Conservation (phyloP, 148 eudicot species). For the Beta vulgaris region DNA sequence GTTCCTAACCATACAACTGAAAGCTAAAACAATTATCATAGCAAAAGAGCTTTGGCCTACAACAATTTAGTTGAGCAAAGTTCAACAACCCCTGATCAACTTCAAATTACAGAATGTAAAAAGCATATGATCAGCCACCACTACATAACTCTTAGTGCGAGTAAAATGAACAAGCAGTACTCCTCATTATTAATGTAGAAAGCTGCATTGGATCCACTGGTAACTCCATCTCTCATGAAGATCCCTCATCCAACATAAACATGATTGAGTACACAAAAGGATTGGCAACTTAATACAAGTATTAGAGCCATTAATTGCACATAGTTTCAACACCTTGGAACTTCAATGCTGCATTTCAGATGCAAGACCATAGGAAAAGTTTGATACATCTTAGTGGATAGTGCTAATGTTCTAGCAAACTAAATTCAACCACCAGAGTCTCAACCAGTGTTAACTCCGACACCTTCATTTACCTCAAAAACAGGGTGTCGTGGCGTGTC, state of each 20-base stretch:
- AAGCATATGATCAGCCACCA: too few relatives aligned
- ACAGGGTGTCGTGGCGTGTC: too few relatives aligned
- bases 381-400: background rate
- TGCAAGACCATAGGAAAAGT: background rate
- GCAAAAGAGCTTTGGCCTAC: too few relatives aligned
- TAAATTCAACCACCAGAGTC: background rate
- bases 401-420: background rate
- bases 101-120: too few relatives aligned
- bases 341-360: background rate
- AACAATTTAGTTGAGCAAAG: too few relatives aligned
- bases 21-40: too few relatives aligned
- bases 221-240: conserved; percentile 4
- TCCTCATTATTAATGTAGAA: background rate
- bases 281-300: background rate
- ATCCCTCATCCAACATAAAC: background rate
- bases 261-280: conserved; percentile 3
- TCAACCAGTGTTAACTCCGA: too few relatives aligned
- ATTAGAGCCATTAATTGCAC: background rate
- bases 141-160: too few relatives aligned
- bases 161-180: background rate
- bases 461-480: too few relatives aligned
- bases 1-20: too few relatives aligned
- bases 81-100: too few relatives aligned
- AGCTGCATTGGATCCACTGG: background rate
- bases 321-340: background rate